phyloP scores from a whole-genome alignment of 768 basidiomycete genomes.

The Saitozyma sp. region DNA sequence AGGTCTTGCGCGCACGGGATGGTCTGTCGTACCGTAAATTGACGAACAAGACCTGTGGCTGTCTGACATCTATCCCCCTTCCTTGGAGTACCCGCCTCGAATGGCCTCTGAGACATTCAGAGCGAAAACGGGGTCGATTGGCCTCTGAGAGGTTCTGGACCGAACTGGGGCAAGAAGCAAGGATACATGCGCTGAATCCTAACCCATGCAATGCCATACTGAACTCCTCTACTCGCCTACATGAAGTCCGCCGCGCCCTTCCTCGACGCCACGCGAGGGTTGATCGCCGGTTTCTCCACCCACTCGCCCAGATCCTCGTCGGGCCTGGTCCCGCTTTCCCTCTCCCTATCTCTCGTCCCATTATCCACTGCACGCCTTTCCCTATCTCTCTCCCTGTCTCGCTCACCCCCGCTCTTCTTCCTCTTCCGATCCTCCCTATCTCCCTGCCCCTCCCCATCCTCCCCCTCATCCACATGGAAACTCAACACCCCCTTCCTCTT shows the following conservation, averaged over 20 bases:
- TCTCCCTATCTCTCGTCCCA: constrained; percentile 2
- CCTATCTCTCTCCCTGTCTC: constrained; percentile 57
- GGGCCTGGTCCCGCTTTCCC: constrained; percentile 1
- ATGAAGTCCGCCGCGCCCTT: constrained; percentile 76
- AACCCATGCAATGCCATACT: not conserved
- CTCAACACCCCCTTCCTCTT: constrained; percentile 65
- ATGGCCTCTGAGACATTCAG: no score
- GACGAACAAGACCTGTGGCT: no score
- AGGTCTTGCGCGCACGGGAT: no score
- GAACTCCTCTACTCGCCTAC: constrained; percentile 49
- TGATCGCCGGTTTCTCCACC: constrained; percentile 45
- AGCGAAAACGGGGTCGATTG: no score
- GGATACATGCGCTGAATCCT: not conserved
- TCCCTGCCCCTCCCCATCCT: constrained; percentile 59
- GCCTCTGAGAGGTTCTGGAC: no score
- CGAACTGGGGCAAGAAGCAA: not conserved
- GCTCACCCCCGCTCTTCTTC: constrained; percentile 32
- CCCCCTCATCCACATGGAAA: constrained; percentile 61
- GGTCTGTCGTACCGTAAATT: no score
- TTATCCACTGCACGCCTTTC: constrained; percentile 9
- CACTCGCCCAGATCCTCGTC: constrained; percentile 34
- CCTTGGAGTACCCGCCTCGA: no score
- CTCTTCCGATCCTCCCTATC: constrained; percentile 25
- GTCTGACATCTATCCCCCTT: no score
- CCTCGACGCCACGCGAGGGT: constrained; percentile 56